Percentiles rank a stretch among this genome's conserved stretches.
These are phyloP conservation scores for Vanilla planifolia DNA, from an alignment of 106 monocot genomes.

Conservation along the genomic window DNA sequence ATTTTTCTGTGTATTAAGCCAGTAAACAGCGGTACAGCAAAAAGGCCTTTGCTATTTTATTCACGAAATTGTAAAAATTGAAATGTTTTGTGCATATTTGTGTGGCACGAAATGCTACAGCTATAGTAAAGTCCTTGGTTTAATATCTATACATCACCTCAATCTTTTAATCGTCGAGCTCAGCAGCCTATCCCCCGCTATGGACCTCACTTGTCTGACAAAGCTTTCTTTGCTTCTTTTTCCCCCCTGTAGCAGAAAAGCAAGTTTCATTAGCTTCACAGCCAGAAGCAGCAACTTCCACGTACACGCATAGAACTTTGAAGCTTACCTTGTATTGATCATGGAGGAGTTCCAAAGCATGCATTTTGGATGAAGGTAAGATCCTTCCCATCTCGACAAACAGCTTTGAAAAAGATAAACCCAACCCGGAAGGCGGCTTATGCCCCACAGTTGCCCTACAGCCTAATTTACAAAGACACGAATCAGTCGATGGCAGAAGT, in stretches of 20 bases:
- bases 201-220: conserved; percentile 6
- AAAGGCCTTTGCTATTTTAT: too few species aligned
- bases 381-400: conserved; percentile 20
- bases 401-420: conserved; percentile 15
- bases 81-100: too few species aligned
- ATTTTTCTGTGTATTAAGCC: too few species aligned
- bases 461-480: neutral
- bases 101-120: too few species aligned
- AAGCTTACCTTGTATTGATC: conserved; percentile 27
- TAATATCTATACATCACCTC: neutral
- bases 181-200: conserved; percentile 4
- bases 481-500: neutral
- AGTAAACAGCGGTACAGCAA: too few species aligned
- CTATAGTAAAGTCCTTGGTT: too few species aligned
- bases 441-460: neutral
- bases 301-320: neutral
- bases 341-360: conserved; percentile 13
- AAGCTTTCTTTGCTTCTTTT: neutral
- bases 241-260: neutral
- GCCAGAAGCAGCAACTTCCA: neutral
- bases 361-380: conserved; percentile 11
- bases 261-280: neutral
- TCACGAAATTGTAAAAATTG: too few species aligned
- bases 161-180: neutral
- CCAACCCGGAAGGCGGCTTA: neutral